Percentiles rank a stretch among this genome's conserved stretches.
phyloP scores from a whole-genome alignment of 169 alveolate species.

The Plasmodium adleri region DNA sequence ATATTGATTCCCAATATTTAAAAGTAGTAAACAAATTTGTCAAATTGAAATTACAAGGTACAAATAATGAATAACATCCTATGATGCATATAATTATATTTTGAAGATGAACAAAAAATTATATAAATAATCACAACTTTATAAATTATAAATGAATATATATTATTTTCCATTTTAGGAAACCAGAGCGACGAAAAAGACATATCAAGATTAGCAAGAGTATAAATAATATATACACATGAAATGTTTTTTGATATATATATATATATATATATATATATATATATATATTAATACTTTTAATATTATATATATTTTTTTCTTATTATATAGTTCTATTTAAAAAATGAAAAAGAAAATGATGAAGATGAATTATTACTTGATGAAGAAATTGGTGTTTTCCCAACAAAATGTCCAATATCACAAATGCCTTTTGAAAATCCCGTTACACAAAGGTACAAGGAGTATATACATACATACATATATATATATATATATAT shows the following conservation, averaged over 20 bases:
- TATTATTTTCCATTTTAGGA: slow-evolving; percentile 11
- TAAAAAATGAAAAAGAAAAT: slow-evolving; percentile 54
- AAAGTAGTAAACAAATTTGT: slow-evolving; percentile 60
- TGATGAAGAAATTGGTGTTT: slow-evolving; percentile 80
- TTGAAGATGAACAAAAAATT: not conserved
- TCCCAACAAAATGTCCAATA: slow-evolving; percentile 84
- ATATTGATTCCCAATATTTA: slow-evolving; percentile 43
- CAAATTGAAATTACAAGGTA: slow-evolving; percentile 54
- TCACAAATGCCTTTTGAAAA: slow-evolving; percentile 82
- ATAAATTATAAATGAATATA: slow-evolving; percentile 6
- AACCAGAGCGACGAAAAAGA: slow-evolving; percentile 69
- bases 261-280: not conserved
- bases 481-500: slow-evolving; percentile 9
- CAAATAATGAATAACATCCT: not conserved
- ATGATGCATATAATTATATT: not conserved
- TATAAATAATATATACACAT: slow-evolving; percentile 1
- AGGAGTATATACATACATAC: not conserved
- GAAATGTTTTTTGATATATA: no score
- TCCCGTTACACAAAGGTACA: slow-evolving; percentile 86
- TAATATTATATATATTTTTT: not conserved
- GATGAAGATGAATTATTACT: slow-evolving; percentile 82
- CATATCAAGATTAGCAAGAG: slow-evolving; percentile 65
- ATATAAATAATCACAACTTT: no score
- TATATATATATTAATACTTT: not conserved
- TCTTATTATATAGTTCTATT: slow-evolving; percentile 25